Evolutionary conservation across 2,329 filamentous ascomycete species (phyloP).

Genomic region (Karstenula rhodostoma): DNA sequence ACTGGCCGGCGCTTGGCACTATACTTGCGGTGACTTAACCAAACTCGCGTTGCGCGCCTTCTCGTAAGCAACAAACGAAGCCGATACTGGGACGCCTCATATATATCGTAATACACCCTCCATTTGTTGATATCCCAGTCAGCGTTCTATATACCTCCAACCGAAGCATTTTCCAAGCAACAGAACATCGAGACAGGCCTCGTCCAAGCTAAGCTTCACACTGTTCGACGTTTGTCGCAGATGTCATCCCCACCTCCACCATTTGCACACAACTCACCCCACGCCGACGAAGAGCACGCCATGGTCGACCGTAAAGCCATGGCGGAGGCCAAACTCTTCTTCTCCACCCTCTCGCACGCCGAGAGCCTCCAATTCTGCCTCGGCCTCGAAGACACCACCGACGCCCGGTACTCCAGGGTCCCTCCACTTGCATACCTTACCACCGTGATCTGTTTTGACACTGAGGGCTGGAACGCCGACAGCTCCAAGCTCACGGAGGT

Average conservation of each 20-base stretch:
- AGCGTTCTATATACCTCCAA: too few relatives aligned
- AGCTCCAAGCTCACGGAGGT: slow-evolving; percentile 34
- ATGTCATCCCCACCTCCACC: too few relatives aligned
- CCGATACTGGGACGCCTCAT: too few relatives aligned
- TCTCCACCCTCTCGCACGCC: not conserved
- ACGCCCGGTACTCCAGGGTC: not conserved
- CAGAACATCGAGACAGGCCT: too few relatives aligned
- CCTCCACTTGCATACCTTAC: slow-evolving; percentile 23
- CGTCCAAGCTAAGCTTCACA: too few relatives aligned
- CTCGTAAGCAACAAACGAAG: not conserved
- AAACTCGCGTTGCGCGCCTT: not conserved
- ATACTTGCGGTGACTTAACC: not conserved
- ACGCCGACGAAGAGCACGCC: too few relatives aligned
- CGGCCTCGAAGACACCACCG: not conserved
- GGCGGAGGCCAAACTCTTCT: not conserved
- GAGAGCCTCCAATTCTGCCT: not conserved
- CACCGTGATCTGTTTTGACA: slow-evolving; percentile 32
- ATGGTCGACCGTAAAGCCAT: not conserved
- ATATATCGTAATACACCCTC: too few relatives aligned
- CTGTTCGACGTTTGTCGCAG: too few relatives aligned
- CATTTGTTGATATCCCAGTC: too few relatives aligned
- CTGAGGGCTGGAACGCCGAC: slow-evolving; percentile 32
- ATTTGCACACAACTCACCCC: too few relatives aligned
- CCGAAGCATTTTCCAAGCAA: too few relatives aligned
- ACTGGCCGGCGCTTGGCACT: not conserved